Evolutionary conservation across 2,329 filamentous ascomycete genomes (phyloP).

Genomic region (Aspergillus pseudonomiae): DNA sequence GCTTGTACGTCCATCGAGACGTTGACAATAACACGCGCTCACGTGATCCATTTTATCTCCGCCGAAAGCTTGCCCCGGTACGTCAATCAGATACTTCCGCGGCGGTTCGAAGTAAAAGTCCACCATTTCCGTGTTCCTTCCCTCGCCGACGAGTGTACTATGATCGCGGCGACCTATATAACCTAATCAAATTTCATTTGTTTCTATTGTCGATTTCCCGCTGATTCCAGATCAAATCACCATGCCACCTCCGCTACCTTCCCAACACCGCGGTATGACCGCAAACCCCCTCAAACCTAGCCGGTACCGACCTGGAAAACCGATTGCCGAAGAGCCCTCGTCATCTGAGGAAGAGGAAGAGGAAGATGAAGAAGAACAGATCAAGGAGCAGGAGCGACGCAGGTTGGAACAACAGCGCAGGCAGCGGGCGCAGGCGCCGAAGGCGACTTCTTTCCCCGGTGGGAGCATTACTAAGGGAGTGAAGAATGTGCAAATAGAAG

Average conservation of each 20-base stretch:
- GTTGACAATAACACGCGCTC: not conserved
- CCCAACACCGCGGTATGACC: conserved; percentile 71
- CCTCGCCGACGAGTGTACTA: not conserved
- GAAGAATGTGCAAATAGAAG: conserved; percentile 36
- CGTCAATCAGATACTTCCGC: not conserved
- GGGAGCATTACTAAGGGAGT: conserved; percentile 37
- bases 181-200: not conserved
- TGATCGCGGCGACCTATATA: not conserved
- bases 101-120: not conserved
- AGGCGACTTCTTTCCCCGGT: conserved; percentile 41
- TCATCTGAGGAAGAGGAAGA: conserved; percentile 57
- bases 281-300: conserved; percentile 81
- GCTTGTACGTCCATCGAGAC: too few species aligned
- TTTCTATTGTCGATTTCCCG: not conserved
- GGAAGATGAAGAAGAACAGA: conserved; percentile 57
- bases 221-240: not conserved
- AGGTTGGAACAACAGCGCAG: conserved; percentile 39
- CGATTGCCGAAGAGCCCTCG: conserved; percentile 52
- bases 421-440: conserved; percentile 52
- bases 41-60: not conserved
- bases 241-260: conserved; percentile 50
- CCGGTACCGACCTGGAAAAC: conserved; percentile 85
- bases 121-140: not conserved
- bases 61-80: not conserved
- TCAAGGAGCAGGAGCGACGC: conserved; percentile 59